Evolutionary conservation across 202 grass and related monocot species (phyloP), one percentile per base, ranked within the genome.

Genomic region (Schoenoplectus tabernaemontani): DNA sequence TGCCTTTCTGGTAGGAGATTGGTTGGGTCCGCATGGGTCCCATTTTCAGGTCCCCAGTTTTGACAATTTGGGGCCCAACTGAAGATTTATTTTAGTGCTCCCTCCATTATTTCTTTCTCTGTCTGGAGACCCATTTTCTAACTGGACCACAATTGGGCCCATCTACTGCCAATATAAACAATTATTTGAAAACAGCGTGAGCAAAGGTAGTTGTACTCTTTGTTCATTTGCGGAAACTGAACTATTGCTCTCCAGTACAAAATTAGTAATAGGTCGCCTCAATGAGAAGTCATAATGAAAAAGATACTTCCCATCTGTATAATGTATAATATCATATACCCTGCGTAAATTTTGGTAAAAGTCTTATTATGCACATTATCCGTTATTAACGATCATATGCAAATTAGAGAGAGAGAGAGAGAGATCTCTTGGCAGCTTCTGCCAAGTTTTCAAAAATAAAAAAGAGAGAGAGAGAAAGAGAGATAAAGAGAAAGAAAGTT

Each of bases 41-140:
- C 38, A 80, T 51, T 64, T 80, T 34, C n/a, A 80, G 78, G 38
- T n/a, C 78, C 33, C 44, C 8, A 53, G 0, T 50, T 79, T 80
- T 48, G 58, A 65, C 60, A 80, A 80, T 64, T 50, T 36, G 23
- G 59, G 78, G 59, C 30, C 78, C 78, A 65, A 46, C 10, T 80
- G 44, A 4, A 34, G 78, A 80, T 65, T 80, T 80, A 80, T 60
- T 71, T 63, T 34, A 65, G 58, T 80, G 24, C 59, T 54, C 23
- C 41, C 78, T 80, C 44, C 78, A 80, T 80, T 80, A 80, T 80
- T 64, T 64, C 4, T 60, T 19, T 75, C 23, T 64, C 37, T 65
- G 23, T 79, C 57, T 61, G 15, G 59, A 80, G 57, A 80, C 77
- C 58, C 58, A 80, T 80, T 65, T 80, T 80, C 77, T 46, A 64